Evolutionary conservation across 768 basidiomycete species (phyloP), one percentile per base, ranked within the genome.

Genomic region (Aureoboletus auriporus): DNA sequence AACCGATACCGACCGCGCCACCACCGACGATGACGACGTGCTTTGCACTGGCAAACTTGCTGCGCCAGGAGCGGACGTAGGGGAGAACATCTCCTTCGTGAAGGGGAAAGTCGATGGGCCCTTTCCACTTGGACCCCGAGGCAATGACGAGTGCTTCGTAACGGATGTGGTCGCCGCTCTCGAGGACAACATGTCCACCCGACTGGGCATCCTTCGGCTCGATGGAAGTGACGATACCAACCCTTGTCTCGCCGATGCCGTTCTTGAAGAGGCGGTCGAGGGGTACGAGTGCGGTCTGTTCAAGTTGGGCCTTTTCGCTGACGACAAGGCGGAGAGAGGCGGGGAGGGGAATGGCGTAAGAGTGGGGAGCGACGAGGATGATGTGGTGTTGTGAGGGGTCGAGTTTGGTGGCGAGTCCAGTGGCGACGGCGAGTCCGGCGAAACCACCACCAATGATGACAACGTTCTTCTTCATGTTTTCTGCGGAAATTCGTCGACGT

Each of bases 111-210:
- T 65, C 61, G 38, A 78, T 39, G 0, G 78, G 76, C 0, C 77
- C 82, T 11, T 61, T 55, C 80, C 80, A 87, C 5, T 53, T 63
- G 35, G 72, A 73, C 1, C 86, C 86, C 2, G 84, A 71, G 0
- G 82, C 75, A 30, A 88, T 63, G 33, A 88, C 72, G 37, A 89
- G 76, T 17, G 75, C 64, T 10, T 74, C 72, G 61, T 80, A 89
- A 8, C 65, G 60, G 11, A 86, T 49, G 40, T 59, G 60, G 42
- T 80, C 73, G 30, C 80, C 82, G 51, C 69, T 57, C 53, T 69
- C 70, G 8, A 88, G 71, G 6, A 73, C 66, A 6, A 87, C 71
- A 17, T 75, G 69, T 0, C 78, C 78, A n/a, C 73, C 71, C 12
- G 64, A 56, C 5, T 62, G 62, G 27, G 55, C 44, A 16, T 51